A percentile compares a stretch with the other conserved stretches of the same genome.
Conservation (phyloP, 306 rosid species). For the Chamaecrista fasciculata region DNA sequence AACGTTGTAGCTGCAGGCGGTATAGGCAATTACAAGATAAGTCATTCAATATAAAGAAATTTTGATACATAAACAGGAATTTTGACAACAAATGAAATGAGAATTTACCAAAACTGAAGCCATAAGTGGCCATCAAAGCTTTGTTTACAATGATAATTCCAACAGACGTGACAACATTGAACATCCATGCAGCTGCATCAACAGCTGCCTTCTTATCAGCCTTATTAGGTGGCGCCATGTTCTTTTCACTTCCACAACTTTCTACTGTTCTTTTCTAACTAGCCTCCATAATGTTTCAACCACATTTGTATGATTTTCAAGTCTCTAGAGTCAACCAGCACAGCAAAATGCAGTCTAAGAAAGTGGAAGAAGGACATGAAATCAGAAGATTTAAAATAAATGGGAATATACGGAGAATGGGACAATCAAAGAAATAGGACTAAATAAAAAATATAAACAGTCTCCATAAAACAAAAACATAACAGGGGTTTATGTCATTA, state of each 20-base stretch:
- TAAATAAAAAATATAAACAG: background rate
- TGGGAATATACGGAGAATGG: background rate
- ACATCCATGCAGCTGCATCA: constrained; percentile 84
- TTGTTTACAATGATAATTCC: constrained; percentile 83
- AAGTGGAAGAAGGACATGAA: background rate
- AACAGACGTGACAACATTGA: constrained; percentile 83
- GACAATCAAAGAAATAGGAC: background rate
- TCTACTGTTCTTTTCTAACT: constrained; percentile 24
- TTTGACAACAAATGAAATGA: background rate
- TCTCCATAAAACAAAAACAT: background rate
- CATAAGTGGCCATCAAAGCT: constrained; percentile 82
- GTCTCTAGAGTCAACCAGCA: background rate
- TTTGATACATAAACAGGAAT: background rate
- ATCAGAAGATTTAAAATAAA: constrained; percentile 12
- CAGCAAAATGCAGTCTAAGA: constrained; percentile 8
- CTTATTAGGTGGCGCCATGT: constrained; percentile 62
- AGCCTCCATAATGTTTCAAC: constrained; percentile 33
- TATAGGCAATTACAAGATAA: constrained; percentile 12
- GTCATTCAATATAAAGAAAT: background rate
- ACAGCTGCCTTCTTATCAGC: constrained; percentile 68
- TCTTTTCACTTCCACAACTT: constrained; percentile 21
- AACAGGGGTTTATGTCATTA: background rate
- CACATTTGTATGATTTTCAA: constrained; percentile 11
- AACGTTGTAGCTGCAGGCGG: constrained; percentile 70
- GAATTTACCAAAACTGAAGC: constrained; percentile 77